These are phyloP conservation scores for Lactarius pseudohatsudake DNA, from an alignment of 768 basidiomycete species.

Conservation along the genomic window DNA sequence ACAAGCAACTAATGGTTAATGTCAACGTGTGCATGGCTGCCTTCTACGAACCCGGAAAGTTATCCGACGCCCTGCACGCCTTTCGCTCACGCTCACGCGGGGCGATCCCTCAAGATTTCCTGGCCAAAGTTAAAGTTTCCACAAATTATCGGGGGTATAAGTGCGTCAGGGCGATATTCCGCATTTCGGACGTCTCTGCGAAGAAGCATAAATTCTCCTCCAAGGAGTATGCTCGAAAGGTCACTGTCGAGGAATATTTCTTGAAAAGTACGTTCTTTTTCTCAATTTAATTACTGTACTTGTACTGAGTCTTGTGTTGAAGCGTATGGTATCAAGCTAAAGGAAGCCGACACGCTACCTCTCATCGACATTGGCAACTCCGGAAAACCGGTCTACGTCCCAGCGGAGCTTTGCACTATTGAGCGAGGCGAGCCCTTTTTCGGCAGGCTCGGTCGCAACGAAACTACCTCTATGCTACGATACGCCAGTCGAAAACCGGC, in stretches of 20 bases:
- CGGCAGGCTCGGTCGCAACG: constrained; percentile 57
- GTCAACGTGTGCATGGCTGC: constrained; percentile 55
- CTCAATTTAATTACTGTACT: background rate
- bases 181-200: constrained; percentile 43
- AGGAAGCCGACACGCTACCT: constrained; percentile 40
- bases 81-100: constrained; percentile 45
- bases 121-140: constrained; percentile 58
- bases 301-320: constrained; percentile 1
- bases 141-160: constrained; percentile 46
- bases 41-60: constrained; percentile 58
- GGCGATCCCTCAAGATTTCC: constrained; percentile 50
- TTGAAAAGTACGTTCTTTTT: constrained; percentile 46
- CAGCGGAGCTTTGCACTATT: constrained; percentile 73
- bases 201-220: constrained; percentile 53
- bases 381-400: constrained; percentile 45
- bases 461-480: constrained; percentile 70
- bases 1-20: constrained; percentile 53
- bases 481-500: constrained; percentile 63
- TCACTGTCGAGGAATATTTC: constrained; percentile 68
- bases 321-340: constrained; percentile 61
- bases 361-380: constrained; percentile 38
- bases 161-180: constrained; percentile 31
- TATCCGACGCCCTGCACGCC: constrained; percentile 55
- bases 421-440: constrained; percentile 56
- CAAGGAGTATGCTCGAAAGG: constrained; percentile 52